phyloP scores from a whole-genome alignment of 75 land plant species.

The Pinus tabuliformis region DNA sequence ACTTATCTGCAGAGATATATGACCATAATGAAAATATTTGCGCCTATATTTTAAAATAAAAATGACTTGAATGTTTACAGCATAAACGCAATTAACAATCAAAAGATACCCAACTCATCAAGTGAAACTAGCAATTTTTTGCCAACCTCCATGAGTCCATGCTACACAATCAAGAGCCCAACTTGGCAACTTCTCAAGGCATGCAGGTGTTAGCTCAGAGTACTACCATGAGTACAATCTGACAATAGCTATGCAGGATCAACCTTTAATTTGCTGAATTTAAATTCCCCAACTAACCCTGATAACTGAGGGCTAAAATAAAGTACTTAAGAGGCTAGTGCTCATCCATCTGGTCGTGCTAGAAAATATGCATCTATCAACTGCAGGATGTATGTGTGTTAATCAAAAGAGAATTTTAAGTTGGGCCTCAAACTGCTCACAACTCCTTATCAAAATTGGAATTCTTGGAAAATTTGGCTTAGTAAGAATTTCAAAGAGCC shows the following conservation, averaged over 20 bases:
- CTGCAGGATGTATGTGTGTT: no score
- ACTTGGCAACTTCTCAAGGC: neutral
- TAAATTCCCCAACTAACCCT: neutral
- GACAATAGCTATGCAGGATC: neutral
- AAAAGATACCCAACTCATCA: neutral
- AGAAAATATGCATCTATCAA: no score
- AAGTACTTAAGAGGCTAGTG: neutral
- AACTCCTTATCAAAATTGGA: neutral
- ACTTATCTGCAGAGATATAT: neutral
- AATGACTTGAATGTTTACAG: neutral
- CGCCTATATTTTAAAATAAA: neutral
- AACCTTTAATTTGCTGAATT: neutral
- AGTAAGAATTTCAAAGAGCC: no score
- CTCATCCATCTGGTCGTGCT: neutral
- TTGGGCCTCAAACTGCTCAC: neutral
- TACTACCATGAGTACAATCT: neutral
- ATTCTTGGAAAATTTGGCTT: no score
- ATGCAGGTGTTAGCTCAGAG: neutral
- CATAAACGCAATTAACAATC: neutral
- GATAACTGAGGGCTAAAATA: neutral
- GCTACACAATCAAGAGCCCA: neutral
- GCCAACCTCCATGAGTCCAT: neutral
- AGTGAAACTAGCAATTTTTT: neutral
- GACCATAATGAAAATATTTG: neutral
- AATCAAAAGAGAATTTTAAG: neutral